Conservation (phyloP, 164 flowering plant species). For the Vitis amurensis region DNA sequence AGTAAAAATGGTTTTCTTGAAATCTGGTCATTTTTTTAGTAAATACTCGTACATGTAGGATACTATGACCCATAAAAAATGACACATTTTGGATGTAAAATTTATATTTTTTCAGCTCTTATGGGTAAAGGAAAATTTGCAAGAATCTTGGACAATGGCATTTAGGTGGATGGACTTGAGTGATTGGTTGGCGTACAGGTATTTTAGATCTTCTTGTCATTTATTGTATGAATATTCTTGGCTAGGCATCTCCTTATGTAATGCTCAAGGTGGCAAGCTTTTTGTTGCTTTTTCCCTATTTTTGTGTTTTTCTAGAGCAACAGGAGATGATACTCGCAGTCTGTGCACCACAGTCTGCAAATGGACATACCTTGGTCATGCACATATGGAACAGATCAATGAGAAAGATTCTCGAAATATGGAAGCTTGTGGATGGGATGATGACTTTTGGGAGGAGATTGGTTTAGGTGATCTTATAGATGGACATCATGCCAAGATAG, state of each 20-base stretch:
- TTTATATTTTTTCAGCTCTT: conserved; percentile 62
- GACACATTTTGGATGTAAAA: not conserved
- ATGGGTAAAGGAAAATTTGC: conserved; percentile 97
- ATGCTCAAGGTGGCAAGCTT: not conserved
- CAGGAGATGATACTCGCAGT: conserved; percentile 97
- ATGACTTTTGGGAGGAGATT: conserved; percentile 97
- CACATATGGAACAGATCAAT: conserved; percentile 78
- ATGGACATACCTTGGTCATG: conserved; percentile 99
- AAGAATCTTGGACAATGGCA: conserved; percentile 94
- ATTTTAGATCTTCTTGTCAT: conserved; percentile 11
- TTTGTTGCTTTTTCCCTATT: conserved; percentile 6
- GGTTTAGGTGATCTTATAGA: conserved; percentile 93
- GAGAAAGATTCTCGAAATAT: conserved; percentile 74
- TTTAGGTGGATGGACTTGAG: conserved; percentile 99
- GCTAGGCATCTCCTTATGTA: not conserved
- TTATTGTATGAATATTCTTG: not conserved
- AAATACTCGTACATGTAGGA: no score
- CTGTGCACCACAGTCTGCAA: conserved; percentile 98
- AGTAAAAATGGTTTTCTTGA: no score
- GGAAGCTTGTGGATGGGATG: conserved; percentile 99
- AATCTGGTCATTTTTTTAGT: no score
- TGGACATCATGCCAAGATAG: conserved; percentile 96
- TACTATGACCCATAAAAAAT: no score
- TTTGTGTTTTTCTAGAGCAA: conserved; percentile 57
- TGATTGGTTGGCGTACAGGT: conserved; percentile 98